phyloP scores from a whole-genome alignment of 305 asterid species.

The Solanum hybrid region DNA sequence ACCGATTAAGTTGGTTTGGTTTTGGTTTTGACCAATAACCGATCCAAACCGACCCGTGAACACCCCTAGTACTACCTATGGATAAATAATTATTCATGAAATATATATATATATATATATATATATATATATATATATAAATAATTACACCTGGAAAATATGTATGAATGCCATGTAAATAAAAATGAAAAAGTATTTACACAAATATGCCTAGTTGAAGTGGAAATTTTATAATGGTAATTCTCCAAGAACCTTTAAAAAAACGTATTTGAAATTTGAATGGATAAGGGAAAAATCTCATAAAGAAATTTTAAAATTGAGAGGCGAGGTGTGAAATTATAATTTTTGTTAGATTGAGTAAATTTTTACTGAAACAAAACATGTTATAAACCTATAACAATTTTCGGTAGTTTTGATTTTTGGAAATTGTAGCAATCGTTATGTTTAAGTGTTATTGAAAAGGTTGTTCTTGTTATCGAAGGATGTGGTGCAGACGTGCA shows the following conservation, averaged over 20 bases:
- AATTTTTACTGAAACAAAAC: neutral
- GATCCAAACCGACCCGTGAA: too few species aligned
- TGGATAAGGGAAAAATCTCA: neutral
- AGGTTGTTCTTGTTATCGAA: neutral
- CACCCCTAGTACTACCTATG: neutral
- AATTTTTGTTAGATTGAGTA: neutral
- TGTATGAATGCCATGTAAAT: too few species aligned
- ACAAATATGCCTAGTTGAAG: neutral
- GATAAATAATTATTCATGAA: neutral
- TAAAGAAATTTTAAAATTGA: neutral
- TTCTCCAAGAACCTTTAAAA: neutral
- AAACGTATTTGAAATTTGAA: neutral
- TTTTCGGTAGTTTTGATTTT: neutral
- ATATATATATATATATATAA: neutral
- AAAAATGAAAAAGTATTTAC: too few species aligned
- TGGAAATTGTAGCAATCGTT: neutral
- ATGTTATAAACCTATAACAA: neutral
- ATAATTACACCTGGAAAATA: too few species aligned
- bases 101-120: neutral
- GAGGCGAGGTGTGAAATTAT: neutral
- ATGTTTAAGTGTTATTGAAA: neutral
- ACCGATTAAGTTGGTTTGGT: too few species aligned
- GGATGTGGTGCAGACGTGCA: too few species aligned
- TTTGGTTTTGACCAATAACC: too few species aligned
- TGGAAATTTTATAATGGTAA: neutral